Conservation (phyloP, 192 early-diverging fungal genomes). For the Jimgerdemannia flammicorona region DNA sequence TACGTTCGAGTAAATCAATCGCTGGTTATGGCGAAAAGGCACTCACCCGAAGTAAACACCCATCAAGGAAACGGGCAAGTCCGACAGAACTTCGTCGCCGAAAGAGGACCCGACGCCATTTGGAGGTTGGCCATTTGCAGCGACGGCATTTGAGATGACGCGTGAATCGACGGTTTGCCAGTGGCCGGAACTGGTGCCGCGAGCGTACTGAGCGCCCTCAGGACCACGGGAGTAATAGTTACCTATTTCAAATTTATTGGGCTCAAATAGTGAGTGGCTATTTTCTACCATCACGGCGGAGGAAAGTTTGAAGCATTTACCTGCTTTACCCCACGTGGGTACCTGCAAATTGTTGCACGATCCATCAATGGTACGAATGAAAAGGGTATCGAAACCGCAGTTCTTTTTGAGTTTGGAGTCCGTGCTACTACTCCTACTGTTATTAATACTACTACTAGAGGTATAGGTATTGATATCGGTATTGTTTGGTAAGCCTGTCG, state of each 20-base stretch:
- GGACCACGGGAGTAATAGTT: background rate
- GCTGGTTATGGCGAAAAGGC: background rate
- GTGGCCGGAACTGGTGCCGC: background rate
- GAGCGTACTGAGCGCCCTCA: background rate
- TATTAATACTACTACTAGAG: too few relatives aligned
- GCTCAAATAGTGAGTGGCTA: background rate
- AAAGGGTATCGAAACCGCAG: background rate
- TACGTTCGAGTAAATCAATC: too few relatives aligned
- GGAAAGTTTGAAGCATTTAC: background rate
- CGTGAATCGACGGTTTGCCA: constrained; percentile 8
- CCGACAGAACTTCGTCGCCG: background rate
- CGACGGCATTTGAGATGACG: constrained; percentile 5
- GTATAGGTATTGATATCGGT: too few relatives aligned
- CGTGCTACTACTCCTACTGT: too few relatives aligned
- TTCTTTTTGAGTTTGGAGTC: too few relatives aligned
- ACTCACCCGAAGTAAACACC: constrained; percentile 3
- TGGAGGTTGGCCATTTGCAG: background rate
- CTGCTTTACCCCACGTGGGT: background rate
- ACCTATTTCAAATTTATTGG: background rate
- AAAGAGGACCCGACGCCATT: background rate
- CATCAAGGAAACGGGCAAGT: background rate
- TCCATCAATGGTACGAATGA: background rate
- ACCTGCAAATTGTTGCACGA: background rate
- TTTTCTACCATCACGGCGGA: background rate
- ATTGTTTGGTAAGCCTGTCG: background rate